Evolutionary conservation across 257 asterid genomes (phyloP).

Genomic region (Solanum pinnatisectum): DNA sequence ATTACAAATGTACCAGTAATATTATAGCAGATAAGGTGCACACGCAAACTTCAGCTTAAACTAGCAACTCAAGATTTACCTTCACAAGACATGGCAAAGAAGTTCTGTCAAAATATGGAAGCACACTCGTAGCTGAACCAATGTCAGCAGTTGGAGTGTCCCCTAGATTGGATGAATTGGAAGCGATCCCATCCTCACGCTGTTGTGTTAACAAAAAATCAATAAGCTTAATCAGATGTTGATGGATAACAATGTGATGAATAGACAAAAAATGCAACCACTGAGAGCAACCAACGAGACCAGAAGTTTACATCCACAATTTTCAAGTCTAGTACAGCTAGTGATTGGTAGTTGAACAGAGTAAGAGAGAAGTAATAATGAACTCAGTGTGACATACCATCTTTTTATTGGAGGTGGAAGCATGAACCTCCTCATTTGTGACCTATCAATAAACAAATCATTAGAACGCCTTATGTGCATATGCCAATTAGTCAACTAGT

Average conservation of each 20-base stretch:
- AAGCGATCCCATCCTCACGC: slow-evolving; percentile 45
- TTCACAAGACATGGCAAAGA: slow-evolving; percentile 67
- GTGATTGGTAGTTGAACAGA: neutral
- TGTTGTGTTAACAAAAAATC: slow-evolving; percentile 8
- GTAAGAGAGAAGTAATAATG: neutral
- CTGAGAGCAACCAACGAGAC: neutral
- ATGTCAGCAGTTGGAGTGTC: slow-evolving; percentile 25
- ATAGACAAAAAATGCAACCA: neutral
- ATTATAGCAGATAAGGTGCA: neutral
- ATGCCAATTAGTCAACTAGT: neutral
- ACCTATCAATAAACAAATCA: slow-evolving; percentile 17
- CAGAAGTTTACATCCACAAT: neutral
- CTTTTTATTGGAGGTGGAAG: slow-evolving; percentile 49
- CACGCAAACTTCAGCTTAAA: neutral
- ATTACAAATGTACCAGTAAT: slow-evolving; percentile 4
- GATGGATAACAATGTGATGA: neutral
- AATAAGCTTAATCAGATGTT: neutral
- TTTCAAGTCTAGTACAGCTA: neutral
- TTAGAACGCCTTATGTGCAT: neutral
- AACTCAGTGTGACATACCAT: slow-evolving; percentile 39
- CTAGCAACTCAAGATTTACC: slow-evolving; percentile 29
- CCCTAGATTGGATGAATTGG: slow-evolving; percentile 20
- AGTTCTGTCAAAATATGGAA: slow-evolving; percentile 25
- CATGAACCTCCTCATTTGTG: slow-evolving; percentile 35
- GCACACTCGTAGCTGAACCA: slow-evolving; percentile 21